phyloP scores from a whole-genome alignment of 805 yeast genomes.

The Candida pseudofarinosa region DNA sequence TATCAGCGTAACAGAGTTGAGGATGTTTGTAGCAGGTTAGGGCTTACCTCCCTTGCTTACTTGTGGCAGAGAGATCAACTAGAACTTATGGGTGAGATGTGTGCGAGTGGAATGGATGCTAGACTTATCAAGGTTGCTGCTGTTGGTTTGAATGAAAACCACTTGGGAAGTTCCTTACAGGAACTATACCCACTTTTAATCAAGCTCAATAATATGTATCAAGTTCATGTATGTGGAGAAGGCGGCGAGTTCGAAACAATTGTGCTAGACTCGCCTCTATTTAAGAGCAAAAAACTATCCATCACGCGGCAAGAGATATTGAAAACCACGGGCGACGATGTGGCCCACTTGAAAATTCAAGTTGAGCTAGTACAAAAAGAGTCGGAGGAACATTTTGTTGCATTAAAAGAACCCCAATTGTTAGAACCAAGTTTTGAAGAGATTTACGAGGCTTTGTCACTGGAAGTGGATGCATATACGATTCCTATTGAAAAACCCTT shows the following conservation, averaged over 20 bases:
- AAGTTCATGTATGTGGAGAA: conserved; percentile 95
- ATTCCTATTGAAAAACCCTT: not conserved
- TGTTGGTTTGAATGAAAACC: conserved; percentile 62
- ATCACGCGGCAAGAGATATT: conserved; percentile 39
- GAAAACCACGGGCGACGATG: conserved; percentile 59
- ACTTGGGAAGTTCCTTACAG: conserved; percentile 66
- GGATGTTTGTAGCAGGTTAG: conserved; percentile 74
- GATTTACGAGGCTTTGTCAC: conserved; percentile 16
- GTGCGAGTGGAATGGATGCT: conserved; percentile 65
- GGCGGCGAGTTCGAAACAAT: conserved; percentile 98
- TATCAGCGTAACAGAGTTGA: conserved; percentile 95
- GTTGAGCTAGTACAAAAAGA: conserved; percentile 47
- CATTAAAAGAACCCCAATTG: conserved; percentile 31
- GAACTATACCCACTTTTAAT: conserved; percentile 57
- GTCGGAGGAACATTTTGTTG: conserved; percentile 8
- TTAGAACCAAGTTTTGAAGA: conserved; percentile 39
- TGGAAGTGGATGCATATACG: not conserved
- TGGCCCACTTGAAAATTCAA: conserved; percentile 56
- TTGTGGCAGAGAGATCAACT: conserved; percentile 89
- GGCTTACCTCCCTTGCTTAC: conserved; percentile 65
- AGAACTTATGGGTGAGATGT: conserved; percentile 80
- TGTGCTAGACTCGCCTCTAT: conserved; percentile 88
- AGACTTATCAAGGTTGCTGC: conserved; percentile 91
- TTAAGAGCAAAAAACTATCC: conserved; percentile 48
- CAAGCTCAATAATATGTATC: conserved; percentile 58